Base-by-base conservation (phyloP, 129 eudicot genomes). In the Logfia minima region DNA sequence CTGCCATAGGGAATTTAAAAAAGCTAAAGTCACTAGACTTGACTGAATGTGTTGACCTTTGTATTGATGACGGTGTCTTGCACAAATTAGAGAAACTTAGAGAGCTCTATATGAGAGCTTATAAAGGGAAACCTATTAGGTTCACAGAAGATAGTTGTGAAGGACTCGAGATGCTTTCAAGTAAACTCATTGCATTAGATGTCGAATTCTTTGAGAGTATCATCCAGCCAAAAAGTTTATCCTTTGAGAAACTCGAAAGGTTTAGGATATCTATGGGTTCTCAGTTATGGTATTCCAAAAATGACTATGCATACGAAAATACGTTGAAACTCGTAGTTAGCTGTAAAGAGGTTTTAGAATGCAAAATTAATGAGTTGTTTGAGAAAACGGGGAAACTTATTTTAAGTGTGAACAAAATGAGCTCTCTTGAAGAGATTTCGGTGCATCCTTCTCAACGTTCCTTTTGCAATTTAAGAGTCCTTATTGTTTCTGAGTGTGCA, bases 51-150 rank as follows among this genome's bases (percentile, higher is more conserved):
- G 2, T 2, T 17, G 1, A 4, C 2, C 61, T 55, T 4, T 0
- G 22, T 55, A 55, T 55, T 55, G 61, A 6, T 55, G 61, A 55
- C 4, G 61, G 23, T 17, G 61, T 52, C 59, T 52, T 52, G 17
- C 59, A 52, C 2, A 52, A 17, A 0, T 52, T 52, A 52, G 18
- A 10, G 3, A 55, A 55, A 13, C 61, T 55, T 55, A 10, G 0
- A 55, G 61, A 55, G 61, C 61, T 55, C 22, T 55, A 55, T 18
- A 17, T 55, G 61, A 55, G 61, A 4, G 10, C 6, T 55, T 0
- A 0, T 5, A 0, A 0, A 0, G 0, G 2, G 8, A 4, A 4
- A 17, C 21, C 7, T 2, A 55, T 13, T 55, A 3, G 1, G 6
- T 55, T 13, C 1, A 55, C 19, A 18, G 6, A 18, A 55, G 8